Conservation (phyloP, 2,329 filamentous ascomycete species). For the Penicillium psychrosexuale region DNA sequence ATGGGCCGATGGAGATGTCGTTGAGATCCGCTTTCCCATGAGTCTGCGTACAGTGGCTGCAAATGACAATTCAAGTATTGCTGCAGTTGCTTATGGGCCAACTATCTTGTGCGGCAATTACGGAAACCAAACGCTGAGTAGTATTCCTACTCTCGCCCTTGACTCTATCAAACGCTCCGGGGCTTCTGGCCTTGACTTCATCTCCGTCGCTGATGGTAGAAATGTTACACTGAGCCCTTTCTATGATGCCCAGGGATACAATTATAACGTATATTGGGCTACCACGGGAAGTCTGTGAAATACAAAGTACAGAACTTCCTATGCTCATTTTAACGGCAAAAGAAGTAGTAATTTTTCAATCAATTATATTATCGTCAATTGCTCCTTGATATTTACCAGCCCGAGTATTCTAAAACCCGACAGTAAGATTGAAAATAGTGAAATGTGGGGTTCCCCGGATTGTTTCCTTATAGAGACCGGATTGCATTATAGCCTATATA, state of each 20-base stretch:
- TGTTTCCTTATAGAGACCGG: too few species aligned
- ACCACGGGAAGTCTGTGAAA: neutral
- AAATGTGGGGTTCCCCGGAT: neutral
- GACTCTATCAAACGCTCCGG: neutral
- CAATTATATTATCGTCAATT: too few species aligned
- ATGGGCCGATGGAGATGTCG: neutral
- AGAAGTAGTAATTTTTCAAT: neutral
- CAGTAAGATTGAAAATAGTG: neutral
- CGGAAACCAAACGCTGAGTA: neutral
- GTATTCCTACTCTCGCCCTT: neutral
- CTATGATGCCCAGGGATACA: neutral
- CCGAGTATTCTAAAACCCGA: too few species aligned
- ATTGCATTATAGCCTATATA: neutral
- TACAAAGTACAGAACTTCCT: too few species aligned
- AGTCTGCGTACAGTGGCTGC: neutral
- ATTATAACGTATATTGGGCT: conserved; percentile 1
- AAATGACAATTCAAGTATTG: neutral
- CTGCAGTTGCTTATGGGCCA: neutral
- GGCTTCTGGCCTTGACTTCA: neutral
- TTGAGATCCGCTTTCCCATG: neutral
- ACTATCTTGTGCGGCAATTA: neutral
- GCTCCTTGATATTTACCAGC: too few species aligned
- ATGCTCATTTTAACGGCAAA: too few species aligned
- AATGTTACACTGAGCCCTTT: neutral
- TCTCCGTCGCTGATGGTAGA: neutral